Conservation (phyloP, 2,329 filamentous ascomycete genomes). For the Moelleriella libera region DNA sequence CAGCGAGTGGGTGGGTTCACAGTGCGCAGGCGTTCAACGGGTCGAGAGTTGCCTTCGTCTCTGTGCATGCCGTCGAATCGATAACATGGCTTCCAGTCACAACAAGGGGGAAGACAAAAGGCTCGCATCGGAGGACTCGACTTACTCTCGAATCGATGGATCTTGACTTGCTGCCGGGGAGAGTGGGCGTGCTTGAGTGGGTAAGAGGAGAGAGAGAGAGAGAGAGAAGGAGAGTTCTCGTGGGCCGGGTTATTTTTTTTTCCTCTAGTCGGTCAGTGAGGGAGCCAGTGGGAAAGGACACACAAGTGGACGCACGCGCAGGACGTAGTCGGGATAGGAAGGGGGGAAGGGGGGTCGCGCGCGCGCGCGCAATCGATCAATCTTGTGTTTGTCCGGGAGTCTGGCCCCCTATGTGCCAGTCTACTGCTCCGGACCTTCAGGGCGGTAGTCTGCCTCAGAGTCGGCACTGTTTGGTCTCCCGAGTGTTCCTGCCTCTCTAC, state of each 20-base stretch:
- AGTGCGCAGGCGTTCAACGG: not conserved
- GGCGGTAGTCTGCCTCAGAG: too few species aligned
- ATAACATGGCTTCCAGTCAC: too few species aligned
- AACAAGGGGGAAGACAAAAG: too few species aligned
- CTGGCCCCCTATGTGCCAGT: too few species aligned
- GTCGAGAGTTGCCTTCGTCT: too few species aligned
- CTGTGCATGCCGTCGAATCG: too few species aligned
- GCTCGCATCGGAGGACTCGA: not conserved
- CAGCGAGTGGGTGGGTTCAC: slow-evolving; percentile 6
- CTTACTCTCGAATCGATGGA: slow-evolving; percentile 8
- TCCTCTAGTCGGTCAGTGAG: slow-evolving; percentile 3
- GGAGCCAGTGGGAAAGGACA: not conserved
- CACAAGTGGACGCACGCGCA: not conserved
- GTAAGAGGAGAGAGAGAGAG: slow-evolving; percentile 3
- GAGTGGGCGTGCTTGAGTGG: slow-evolving; percentile 5
- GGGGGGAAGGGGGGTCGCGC: not conserved
- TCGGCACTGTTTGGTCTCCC: too few species aligned
- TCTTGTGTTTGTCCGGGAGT: too few species aligned
- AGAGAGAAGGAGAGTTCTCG: slow-evolving; percentile 6
- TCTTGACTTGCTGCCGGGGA: slow-evolving; percentile 2
- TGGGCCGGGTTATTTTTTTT: slow-evolving; percentile 4
- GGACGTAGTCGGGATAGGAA: not conserved
- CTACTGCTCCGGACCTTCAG: too few species aligned
- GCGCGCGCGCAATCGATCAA: too few species aligned
- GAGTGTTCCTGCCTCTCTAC: too few species aligned